Evolutionary conservation across 768 basidiomycete species (phyloP), one percentile per base, ranked within the genome.

Genomic region (Lactifluus piperatus): DNA sequence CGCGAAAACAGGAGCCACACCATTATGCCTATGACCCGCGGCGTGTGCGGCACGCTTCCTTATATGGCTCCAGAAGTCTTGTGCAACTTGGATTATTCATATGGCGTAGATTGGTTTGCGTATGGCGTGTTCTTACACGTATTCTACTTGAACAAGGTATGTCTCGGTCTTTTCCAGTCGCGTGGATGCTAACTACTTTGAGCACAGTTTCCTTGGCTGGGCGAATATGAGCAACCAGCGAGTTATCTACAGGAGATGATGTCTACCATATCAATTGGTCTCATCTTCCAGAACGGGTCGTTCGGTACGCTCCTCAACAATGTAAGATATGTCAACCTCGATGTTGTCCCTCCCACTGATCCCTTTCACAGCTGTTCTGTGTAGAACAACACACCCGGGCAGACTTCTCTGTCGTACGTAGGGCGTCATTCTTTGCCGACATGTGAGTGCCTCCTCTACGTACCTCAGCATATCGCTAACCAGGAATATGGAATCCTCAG

Each of bases 41-140:
- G 57, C n/a, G 32, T 52, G 24, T 57, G 50, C 20, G 63, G 63
- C 37, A 62, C 63, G 5, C 44, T 58, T 14, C 53, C 50, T 18
- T 64, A 64, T 18, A 62, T 62, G 61, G 63, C 63, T 5, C 63
- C 63, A 27, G 63, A 64, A 46, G 24, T 64, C 1, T 53, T 63
- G 51, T 24, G 45, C 14, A 32, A 51, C 29, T 41, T 51, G 50
- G 43, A 49, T 20, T 64, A 64, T 20, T 64, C 63, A 11, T 64
- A 47, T 27, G 37, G 48, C 26, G 54, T 56, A 26, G 63, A 64
- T 18, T 64, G 61, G 63, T 64, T 63, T 47, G 50, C 62, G 18
- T 58, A 55, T 44, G 63, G 63, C 2, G 63, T 64, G 13, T 52
- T 63, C 44, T 20, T 64, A 9, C 43, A 64, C 39, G 49, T 53